phyloP scores from a whole-genome alignment of 2,329 filamentous ascomycete genomes.

The Hypoxylon sp. region DNA sequence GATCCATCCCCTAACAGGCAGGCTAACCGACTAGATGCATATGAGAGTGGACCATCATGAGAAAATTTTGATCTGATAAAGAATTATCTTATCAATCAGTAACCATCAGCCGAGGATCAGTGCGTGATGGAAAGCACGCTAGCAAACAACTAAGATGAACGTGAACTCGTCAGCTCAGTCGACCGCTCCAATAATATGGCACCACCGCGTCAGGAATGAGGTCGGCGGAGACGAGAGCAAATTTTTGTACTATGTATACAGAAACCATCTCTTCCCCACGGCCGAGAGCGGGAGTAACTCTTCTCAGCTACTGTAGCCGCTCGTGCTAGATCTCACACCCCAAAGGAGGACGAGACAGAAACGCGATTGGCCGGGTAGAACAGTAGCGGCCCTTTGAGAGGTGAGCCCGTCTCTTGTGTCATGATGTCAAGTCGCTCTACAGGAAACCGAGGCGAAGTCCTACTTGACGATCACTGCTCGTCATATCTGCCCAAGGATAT shows the following conservation, averaged over 20 bases:
- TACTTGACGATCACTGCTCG: slow-evolving; percentile 17
- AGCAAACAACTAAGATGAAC: slow-evolving; percentile 14
- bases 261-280: slow-evolving; percentile 16
- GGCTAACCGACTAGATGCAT: slow-evolving; percentile 22
- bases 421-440: slow-evolving; percentile 17
- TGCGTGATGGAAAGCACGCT: slow-evolving; percentile 17
- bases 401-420: slow-evolving; percentile 3
- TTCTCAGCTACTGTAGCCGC: too few relatives aligned
- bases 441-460: slow-evolving; percentile 3
- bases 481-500: too few relatives aligned
- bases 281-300: neutral
- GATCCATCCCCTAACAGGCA: slow-evolving; percentile 2
- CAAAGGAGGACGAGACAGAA: slow-evolving; percentile 4
- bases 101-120: slow-evolving; percentile 25
- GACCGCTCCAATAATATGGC: slow-evolving; percentile 16
- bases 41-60: slow-evolving; percentile 10
- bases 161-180: slow-evolving; percentile 15
- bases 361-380: neutral
- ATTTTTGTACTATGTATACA: slow-evolving; percentile 14
- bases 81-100: slow-evolving; percentile 37
- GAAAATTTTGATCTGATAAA: slow-evolving; percentile 14
- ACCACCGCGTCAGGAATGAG: slow-evolving; percentile 13
- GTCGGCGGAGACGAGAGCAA: slow-evolving; percentile 13
- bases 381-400: neutral
- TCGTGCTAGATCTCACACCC: neutral